phyloP scores from a whole-genome alignment of 805 yeast genomes.

The Kodamaea hsintzibuensis region DNA sequence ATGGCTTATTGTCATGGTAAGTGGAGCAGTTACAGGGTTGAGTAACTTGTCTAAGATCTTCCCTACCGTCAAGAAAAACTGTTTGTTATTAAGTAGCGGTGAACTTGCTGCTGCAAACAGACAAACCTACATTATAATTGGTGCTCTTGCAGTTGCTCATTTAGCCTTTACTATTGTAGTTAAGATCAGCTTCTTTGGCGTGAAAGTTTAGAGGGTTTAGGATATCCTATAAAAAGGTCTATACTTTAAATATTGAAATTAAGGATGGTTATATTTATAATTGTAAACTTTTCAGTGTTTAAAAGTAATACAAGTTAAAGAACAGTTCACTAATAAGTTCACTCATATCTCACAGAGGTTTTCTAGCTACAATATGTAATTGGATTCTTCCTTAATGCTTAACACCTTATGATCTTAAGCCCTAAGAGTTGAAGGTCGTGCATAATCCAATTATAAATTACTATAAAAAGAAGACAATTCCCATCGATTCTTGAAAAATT shows the following conservation, averaged over 20 bases:
- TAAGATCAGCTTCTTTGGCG: slow-evolving; percentile 63
- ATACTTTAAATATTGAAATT: no score
- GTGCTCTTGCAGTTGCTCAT: slow-evolving; percentile 50
- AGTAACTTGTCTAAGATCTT: slow-evolving; percentile 50
- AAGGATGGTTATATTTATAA: background rate
- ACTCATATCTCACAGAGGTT: no score
- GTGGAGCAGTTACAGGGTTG: slow-evolving; percentile 62
- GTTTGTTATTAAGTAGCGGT: slow-evolving; percentile 27
- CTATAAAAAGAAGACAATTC: slow-evolving; percentile 7
- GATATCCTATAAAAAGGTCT: no score
- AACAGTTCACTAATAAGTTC: no score
- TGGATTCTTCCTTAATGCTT: no score
- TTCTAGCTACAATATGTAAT: no score
- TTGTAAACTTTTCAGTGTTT: background rate
- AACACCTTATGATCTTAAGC: background rate
- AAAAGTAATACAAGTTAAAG: no score
- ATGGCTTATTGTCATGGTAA: slow-evolving; percentile 62
- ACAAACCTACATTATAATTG: slow-evolving; percentile 36
- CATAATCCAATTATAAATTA: background rate
- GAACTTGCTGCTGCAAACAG: slow-evolving; percentile 35
- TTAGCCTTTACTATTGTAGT: slow-evolving; percentile 61
- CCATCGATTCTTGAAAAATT: slow-evolving; percentile 2
- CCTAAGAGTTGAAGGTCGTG: slow-evolving; percentile 10
- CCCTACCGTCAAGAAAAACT: slow-evolving; percentile 37
- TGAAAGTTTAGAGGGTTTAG: slow-evolving; percentile 6